Evolutionary conservation across 257 asterid species (phyloP), one percentile per base, ranked within the genome.

Genomic region (Solanum tarapatanum): DNA sequence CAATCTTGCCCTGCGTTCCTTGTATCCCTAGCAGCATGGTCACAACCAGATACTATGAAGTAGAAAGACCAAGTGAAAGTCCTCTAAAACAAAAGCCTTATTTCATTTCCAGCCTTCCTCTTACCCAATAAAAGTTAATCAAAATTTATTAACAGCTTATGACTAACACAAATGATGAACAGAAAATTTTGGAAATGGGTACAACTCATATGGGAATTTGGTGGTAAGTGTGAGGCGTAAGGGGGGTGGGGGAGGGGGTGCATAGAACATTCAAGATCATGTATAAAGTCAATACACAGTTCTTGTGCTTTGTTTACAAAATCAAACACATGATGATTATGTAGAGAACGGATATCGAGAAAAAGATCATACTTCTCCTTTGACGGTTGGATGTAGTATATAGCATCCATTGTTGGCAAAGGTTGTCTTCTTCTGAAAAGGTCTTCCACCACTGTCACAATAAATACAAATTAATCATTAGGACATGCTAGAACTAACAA

Each of bases 321-420:
- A 88, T 19, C 68, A 70, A 70, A 45, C 79, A 79, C 85, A 32
- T 28, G 66, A 55, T 24, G 55, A 85, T 83, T 33, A 76, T 82
- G 30, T 36, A 77, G 87, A 85, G 39, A 74, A 82, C 30, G 62
- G 86, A 83, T 33, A 84, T 69, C 11, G 82, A 90, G 88, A 87
- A 55, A 88, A 83, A 90, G 35, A 77, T 87, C 85, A 85, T 95
- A 96, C 99, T 95, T 97, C 91, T 96, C 99, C 91, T 95, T 96
- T 55, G 96, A 91, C 80, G 99, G 99, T 90, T 96, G 99, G 83
- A 97, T 92, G 93, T 93, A 97, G 89, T 97, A 97, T 90, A 97
- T 88, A 80, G 95, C 99, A 90, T 96, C 99, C 99, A 96, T 89
- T 85, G 98, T 92, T n/a, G 99, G 99, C 92, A 97, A 90, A 87